Conservation (phyloP, 208 protist species). For the Trypanosoma congolense region DNA sequence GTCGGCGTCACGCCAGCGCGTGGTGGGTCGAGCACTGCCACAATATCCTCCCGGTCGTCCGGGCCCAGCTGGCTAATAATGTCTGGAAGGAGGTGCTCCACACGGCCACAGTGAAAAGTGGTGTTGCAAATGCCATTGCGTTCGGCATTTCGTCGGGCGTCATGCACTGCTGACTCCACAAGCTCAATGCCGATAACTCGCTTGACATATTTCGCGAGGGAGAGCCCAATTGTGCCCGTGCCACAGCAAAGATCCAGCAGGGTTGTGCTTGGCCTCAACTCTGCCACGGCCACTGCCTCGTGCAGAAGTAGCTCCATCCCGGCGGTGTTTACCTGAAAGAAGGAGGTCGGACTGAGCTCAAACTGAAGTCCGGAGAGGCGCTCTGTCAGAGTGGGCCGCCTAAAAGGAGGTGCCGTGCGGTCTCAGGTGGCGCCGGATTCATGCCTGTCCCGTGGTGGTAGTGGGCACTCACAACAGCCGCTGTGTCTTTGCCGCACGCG, state of each 20-base stretch:
- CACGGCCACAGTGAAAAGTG: conserved; percentile 86
- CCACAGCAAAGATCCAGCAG: conserved; percentile 96
- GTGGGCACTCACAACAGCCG: conserved; percentile 60
- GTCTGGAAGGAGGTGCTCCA: conserved; percentile 83
- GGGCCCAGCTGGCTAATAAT: conserved; percentile 41
- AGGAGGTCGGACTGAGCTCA: conserved; percentile 88
- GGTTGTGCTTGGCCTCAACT: conserved; percentile 47
- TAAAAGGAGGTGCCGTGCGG: conserved; percentile 53
- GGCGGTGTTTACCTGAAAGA: conserved; percentile 95
- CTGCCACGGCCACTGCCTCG: conserved; percentile 59
- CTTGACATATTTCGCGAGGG: conserved; percentile 68
- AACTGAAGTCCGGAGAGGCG: conserved; percentile 70
- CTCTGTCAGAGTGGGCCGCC: conserved; percentile 71
- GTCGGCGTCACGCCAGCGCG: conserved; percentile 79
- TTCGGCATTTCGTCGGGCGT: conserved; percentile 83
- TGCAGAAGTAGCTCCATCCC: conserved; percentile 84
- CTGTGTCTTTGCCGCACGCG: conserved; percentile 22
- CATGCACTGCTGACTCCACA: conserved; percentile 75
- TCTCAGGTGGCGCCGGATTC: conserved; percentile 43
- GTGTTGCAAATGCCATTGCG: conserved; percentile 87
- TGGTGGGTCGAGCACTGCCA: conserved; percentile 90
- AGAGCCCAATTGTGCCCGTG: conserved; percentile 93
- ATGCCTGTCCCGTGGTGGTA: conserved; percentile 80
- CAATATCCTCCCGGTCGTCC: conserved; percentile 57
- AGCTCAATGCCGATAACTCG: conserved; percentile 93